Evolutionary conservation across 2,329 filamentous ascomycete species (phyloP).

Genomic region (Coleophoma eucalyptorum): DNA sequence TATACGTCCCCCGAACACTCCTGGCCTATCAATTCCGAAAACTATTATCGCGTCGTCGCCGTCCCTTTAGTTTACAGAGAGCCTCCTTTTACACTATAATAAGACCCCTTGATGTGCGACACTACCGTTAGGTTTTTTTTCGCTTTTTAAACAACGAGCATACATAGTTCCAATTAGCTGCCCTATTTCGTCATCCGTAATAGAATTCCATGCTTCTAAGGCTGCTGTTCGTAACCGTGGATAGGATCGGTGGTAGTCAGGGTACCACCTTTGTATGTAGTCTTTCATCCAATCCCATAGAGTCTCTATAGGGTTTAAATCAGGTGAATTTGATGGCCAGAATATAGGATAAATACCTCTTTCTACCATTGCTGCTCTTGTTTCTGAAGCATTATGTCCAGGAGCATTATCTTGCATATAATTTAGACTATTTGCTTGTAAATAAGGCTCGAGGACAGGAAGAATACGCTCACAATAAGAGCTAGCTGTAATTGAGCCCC

Average conservation of each 20-base stretch:
- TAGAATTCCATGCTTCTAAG: constrained; percentile 8
- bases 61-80: constrained; percentile 5
- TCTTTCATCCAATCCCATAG: constrained; percentile 15
- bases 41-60: constrained; percentile 2
- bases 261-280: constrained; percentile 13
- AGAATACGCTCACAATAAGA: constrained; percentile 9
- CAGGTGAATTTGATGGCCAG: constrained; percentile 11
- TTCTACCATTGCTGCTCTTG: constrained; percentile 5
- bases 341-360: constrained; percentile 6
- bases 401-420: constrained; percentile 12
- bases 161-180: too few relatives aligned
- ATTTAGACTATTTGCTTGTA: constrained; percentile 5
- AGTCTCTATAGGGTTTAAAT: constrained; percentile 14
- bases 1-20: constrained; percentile 4
- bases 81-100: constrained; percentile 6
- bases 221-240: constrained; percentile 6
- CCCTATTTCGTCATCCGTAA: too few relatives aligned
- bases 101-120: constrained; percentile 6
- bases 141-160: not conserved
- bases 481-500: constrained; percentile 8
- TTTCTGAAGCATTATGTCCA: constrained; percentile 5
- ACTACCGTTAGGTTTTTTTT: constrained; percentile 6
- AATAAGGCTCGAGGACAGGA: constrained; percentile 7
- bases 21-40: constrained; percentile 5
- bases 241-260: constrained; percentile 9